A percentile compares a stretch with the other conserved stretches of the same genome.
Evolutionary conservation across 371 early-diverging fungal genomes (phyloP).

Genomic region (Lichtheimia hyalospora): DNA sequence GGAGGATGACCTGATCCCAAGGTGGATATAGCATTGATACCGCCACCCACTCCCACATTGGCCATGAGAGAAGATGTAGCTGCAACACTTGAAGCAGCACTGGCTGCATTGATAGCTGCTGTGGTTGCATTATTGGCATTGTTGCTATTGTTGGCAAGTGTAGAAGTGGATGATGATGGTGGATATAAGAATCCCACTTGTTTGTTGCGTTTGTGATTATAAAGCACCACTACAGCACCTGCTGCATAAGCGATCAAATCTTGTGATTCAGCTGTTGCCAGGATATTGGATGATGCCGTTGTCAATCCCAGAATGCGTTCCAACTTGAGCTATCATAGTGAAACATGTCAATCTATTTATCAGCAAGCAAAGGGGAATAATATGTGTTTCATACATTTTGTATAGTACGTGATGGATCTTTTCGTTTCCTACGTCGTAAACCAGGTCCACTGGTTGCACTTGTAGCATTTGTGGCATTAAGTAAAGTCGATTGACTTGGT

Average conservation of each 20-base stretch:
- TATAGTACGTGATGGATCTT: slow-evolving; percentile 23
- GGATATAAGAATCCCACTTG: slow-evolving; percentile 67
- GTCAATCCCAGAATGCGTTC: slow-evolving; percentile 69
- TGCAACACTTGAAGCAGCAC: slow-evolving; percentile 2
- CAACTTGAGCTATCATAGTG: slow-evolving; percentile 51
- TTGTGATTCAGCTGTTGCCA: slow-evolving; percentile 55
- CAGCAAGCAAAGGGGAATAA: not conserved
- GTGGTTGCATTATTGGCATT: slow-evolving; percentile 8
- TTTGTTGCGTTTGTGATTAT: slow-evolving; percentile 67
- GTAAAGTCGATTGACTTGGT: slow-evolving; percentile 12
- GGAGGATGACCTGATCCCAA: slow-evolving; percentile 11
- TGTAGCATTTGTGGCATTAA: slow-evolving; percentile 4
- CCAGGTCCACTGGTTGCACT: slow-evolving; percentile 9
- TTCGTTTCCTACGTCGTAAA: slow-evolving; percentile 18
- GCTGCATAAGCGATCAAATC: slow-evolving; percentile 76
- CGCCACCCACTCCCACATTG: no score
- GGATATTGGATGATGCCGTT: slow-evolving; percentile 51
- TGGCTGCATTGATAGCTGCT: slow-evolving; percentile 16
- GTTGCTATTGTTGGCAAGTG: slow-evolving; percentile 6
- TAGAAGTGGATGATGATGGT: slow-evolving; percentile 16
- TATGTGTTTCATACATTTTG: slow-evolving; percentile 18
- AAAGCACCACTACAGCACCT: slow-evolving; percentile 73
- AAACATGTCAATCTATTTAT: not conserved
- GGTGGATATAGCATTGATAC: slow-evolving; percentile 1
- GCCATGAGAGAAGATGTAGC: not conserved